Evolutionary conservation across 2,329 filamentous ascomycete genomes (phyloP), one percentile per base, ranked within the genome.

Genomic region (Colletotrichum melonis): DNA sequence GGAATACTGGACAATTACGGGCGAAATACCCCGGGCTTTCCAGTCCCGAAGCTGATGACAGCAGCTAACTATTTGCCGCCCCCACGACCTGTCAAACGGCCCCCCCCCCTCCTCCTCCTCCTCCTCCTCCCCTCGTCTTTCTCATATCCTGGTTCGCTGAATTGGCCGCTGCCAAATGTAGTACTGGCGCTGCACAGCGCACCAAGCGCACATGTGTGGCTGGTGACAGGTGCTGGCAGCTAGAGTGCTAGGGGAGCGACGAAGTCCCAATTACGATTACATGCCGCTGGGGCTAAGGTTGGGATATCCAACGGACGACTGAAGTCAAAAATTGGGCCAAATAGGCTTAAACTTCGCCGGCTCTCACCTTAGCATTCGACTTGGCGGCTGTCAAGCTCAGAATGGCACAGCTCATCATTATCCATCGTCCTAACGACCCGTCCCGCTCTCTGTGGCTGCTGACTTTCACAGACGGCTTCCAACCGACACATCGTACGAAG

Each of bases 361-460:
- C 7, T 49, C 55, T 62, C 55, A 19, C 38, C 12, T 9, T 57
- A 30, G 35, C 16, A 28, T 63, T 54, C 22, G 19, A 46, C 32
- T n/a, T 22, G 46, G 14, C 55, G 11, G 26, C 38, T 38, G 32
- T 35, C 63, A 42, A 28, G 35, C 57, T 24, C 35, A n/a, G 38
- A 68, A 30, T 26, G 28, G 46, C 11, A 28, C 19, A 49, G 4
- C n/a, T 52, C 8, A 19, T 11, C 54, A 26, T n/a, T 24, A 19
- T 11, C 26, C 28, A 16, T 72, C 49, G 58, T 49, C 35, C 65
- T 54, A 69, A 69, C 69, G 65, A 69, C 14, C 69, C 69, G 69
- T 63, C 54, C 69, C 69, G 69, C 32, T n/a, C 35, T 22, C 28
- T 14, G n/a, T 69, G 65, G 69, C 38, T 6, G 54, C 14, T 19